These are phyloP conservation scores for Gynostemma pentaphyllum DNA, from an alignment of 306 rosid species.

Conservation along the genomic window DNA sequence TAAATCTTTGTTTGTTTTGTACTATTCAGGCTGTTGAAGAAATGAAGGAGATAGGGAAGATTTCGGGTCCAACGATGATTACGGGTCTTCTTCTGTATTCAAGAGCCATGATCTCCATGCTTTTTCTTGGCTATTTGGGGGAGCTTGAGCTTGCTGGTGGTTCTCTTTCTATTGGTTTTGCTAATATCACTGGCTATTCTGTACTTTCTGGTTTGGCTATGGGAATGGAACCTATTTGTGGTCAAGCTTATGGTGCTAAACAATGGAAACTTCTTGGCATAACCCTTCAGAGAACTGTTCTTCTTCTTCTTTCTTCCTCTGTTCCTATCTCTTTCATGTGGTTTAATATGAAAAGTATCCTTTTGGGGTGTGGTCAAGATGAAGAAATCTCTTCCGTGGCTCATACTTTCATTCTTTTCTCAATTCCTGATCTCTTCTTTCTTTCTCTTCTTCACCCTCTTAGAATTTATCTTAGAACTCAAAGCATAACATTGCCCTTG, in stretches of 20 bases:
- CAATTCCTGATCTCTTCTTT: constrained; percentile 76
- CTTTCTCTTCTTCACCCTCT: constrained; percentile 91
- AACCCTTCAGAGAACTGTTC: constrained; percentile 74
- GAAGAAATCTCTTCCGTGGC: constrained; percentile 58
- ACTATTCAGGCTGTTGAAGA: constrained; percentile 55
- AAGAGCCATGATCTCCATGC: constrained; percentile 95
- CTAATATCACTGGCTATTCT: constrained; percentile 97
- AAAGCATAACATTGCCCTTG: constrained; percentile 60
- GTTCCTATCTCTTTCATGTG: constrained; percentile 75
- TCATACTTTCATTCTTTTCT: constrained; percentile 61
- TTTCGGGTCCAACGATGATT: constrained; percentile 69
- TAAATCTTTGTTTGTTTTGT: background rate
- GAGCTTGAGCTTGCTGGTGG: constrained; percentile 90
- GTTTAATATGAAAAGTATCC: constrained; percentile 69
- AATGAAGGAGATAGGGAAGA: constrained; percentile 71
- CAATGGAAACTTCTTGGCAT: constrained; percentile 67
- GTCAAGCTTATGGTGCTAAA: constrained; percentile 85
- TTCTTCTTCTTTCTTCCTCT: constrained; percentile 59
- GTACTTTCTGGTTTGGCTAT: constrained; percentile 88
- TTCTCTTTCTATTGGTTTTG: constrained; percentile 84
- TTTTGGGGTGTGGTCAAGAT: constrained; percentile 78
- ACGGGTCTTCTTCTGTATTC: constrained; percentile 72
- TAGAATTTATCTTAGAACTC: constrained; percentile 67
- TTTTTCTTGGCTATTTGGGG: constrained; percentile 81
- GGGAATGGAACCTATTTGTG: constrained; percentile 99